Evolutionary conservation across 208 protist genomes (phyloP).

Genomic region (Porcisia deanei): DNA sequence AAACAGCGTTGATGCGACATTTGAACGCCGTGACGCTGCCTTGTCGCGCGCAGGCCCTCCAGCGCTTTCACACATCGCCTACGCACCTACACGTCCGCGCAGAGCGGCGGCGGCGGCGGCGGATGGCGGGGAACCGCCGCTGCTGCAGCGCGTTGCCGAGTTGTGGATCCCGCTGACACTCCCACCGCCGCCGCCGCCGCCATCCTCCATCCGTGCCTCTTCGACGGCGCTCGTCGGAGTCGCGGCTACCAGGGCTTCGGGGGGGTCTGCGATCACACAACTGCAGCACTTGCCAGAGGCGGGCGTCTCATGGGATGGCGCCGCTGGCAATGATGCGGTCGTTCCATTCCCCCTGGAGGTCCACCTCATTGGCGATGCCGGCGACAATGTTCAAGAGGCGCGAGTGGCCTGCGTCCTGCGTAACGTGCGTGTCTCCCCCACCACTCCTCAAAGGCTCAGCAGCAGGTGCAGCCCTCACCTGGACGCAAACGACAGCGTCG

Average conservation of each 20-base stretch:
- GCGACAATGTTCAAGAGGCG: neutral
- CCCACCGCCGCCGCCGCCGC: neutral
- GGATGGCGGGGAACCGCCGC: neutral
- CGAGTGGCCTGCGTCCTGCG: constrained; percentile 28
- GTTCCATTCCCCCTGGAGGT: constrained; percentile 15
- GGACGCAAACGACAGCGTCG: neutral
- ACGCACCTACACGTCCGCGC: constrained; percentile 12
- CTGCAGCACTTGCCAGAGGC: constrained; percentile 3
- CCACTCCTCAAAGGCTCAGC: neutral
- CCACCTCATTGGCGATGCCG: constrained; percentile 12
- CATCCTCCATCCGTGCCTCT: neutral
- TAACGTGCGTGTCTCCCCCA: constrained; percentile 24
- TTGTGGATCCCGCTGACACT: constrained; percentile 27
- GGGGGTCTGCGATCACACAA: neutral
- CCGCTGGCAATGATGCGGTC: neutral
- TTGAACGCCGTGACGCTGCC: neutral
- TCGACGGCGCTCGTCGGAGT: neutral
- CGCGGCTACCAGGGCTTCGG: neutral
- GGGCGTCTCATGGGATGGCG: neutral
- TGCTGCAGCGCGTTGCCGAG: constrained; percentile 24
- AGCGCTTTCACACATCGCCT: constrained; percentile 13
- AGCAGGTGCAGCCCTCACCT: neutral
- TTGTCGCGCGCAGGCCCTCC: constrained; percentile 15
- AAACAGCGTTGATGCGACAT: neutral
- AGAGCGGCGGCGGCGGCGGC: neutral